These are phyloP conservation scores for Solanum medicagineum DNA, from an alignment of 257 asterid species.

Conservation along the genomic window DNA sequence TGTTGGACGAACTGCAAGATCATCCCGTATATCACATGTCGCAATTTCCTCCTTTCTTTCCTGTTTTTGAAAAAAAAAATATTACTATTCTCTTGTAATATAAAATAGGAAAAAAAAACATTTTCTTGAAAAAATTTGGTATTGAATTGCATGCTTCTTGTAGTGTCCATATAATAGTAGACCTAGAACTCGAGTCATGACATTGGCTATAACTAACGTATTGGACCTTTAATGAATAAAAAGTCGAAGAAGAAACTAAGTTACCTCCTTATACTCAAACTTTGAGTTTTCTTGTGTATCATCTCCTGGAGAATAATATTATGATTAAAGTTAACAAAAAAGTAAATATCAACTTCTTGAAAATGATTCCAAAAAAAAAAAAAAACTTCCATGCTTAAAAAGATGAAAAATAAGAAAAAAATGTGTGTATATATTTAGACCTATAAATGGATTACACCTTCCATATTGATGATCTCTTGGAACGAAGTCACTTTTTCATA, in stretches of 20 bases:
- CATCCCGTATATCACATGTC: neutral
- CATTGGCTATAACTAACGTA: neutral
- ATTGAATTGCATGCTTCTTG: neutral
- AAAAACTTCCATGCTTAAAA: neutral
- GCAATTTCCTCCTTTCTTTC: neutral
- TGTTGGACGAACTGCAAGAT: neutral
- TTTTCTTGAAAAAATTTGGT: neutral
- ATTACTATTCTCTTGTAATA: neutral
- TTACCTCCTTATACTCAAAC: neutral
- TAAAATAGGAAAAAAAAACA: neutral
- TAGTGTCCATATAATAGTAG: neutral
- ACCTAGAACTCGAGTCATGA: too few species aligned
- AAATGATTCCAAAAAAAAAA: neutral
- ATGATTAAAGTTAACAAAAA: neutral
- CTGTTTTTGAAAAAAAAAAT: neutral
- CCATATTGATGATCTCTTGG: neutral
- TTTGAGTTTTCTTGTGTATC: neutral
- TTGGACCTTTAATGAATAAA: neutral
- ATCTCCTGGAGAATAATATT: neutral
- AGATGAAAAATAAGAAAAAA: neutral
- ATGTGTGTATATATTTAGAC: neutral
- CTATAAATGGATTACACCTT: neutral
- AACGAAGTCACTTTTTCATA: neutral
- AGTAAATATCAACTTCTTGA: neutral
- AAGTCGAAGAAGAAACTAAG: neutral